These are phyloP conservation scores for Noccaea caerulescens DNA, from an alignment of 345 rosid species.

Conservation along the genomic window DNA sequence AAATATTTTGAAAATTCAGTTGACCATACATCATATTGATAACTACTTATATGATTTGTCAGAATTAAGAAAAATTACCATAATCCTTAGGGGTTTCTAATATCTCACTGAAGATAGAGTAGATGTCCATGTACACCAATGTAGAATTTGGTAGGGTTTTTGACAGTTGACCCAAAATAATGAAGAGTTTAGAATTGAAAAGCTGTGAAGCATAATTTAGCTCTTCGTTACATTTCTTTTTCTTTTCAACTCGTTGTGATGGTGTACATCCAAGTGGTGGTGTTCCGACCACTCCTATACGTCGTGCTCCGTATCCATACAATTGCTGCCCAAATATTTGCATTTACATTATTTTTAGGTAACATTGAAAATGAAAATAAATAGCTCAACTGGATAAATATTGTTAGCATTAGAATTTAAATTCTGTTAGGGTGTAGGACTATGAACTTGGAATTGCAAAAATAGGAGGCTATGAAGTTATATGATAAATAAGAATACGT, in stretches of 20 bases:
- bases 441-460: no score
- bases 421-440: no score
- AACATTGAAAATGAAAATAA: no score
- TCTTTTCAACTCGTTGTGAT: conserved; percentile 56
- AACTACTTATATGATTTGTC: background rate
- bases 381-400: no score
- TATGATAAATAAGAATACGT: background rate
- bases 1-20: background rate
- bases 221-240: conserved; percentile 48
- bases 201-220: conserved; percentile 55
- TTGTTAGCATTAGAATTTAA: no score
- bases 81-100: conserved; percentile 52
- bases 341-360: background rate
- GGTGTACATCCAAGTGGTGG: conserved; percentile 76
- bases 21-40: background rate
- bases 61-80: conserved; percentile 46
- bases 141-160: conserved; percentile 42
- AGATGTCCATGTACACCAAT: conserved; percentile 53
- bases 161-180: conserved; percentile 42
- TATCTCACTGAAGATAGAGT: conserved; percentile 47
- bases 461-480: no score
- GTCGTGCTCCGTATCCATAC: conserved; percentile 59
- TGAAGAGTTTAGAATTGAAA: conserved; percentile 59
- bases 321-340: conserved; percentile 51
- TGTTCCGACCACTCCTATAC: conserved; percentile 53